Percentiles rank a stretch among this genome's conserved stretches.
Conservation (phyloP, 2,329 filamentous ascomycete species). For the Pseudocercospora fuligena region DNA sequence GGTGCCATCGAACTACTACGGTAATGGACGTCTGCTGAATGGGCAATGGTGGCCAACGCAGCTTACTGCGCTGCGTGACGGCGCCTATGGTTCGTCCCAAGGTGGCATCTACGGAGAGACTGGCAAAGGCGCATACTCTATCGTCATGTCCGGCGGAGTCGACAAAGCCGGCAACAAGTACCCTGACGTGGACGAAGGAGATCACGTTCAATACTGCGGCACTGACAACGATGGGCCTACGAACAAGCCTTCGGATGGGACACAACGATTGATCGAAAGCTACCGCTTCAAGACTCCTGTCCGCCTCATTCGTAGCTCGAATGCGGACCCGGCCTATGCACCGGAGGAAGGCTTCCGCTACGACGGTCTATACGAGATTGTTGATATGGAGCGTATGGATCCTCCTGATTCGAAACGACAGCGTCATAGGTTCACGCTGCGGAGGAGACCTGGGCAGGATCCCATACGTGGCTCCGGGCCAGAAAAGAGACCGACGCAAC, state of each 20-base stretch:
- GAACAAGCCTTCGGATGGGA: slow-evolving; percentile 43
- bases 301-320: slow-evolving; percentile 56
- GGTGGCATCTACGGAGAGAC: slow-evolving; percentile 58
- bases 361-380: slow-evolving; percentile 61
- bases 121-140: slow-evolving; percentile 56
- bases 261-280: slow-evolving; percentile 50
- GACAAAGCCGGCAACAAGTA: slow-evolving; percentile 42
- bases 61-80: slow-evolving; percentile 56
- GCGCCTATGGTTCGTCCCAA: slow-evolving; percentile 57
- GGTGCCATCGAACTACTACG: slow-evolving; percentile 41
- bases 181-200: slow-evolving; percentile 55
- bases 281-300: slow-evolving; percentile 44
- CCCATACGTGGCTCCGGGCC: slow-evolving; percentile 52
- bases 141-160: slow-evolving; percentile 56
- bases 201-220: slow-evolving; percentile 58
- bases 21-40: slow-evolving; percentile 48
- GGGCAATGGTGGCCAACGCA: slow-evolving; percentile 63
- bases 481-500: slow-evolving; percentile 49
- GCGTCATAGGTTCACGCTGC: slow-evolving; percentile 55
- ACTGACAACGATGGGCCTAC: slow-evolving; percentile 47
- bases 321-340: slow-evolving; percentile 49
- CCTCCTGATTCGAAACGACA: slow-evolving; percentile 44
- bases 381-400: slow-evolving; percentile 46
- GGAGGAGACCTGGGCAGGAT: slow-evolving; percentile 49
- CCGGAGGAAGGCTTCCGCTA: slow-evolving; percentile 60